Evolutionary conservation across 257 asterid genomes (phyloP).

Genomic region (Linderniella brevidens): DNA sequence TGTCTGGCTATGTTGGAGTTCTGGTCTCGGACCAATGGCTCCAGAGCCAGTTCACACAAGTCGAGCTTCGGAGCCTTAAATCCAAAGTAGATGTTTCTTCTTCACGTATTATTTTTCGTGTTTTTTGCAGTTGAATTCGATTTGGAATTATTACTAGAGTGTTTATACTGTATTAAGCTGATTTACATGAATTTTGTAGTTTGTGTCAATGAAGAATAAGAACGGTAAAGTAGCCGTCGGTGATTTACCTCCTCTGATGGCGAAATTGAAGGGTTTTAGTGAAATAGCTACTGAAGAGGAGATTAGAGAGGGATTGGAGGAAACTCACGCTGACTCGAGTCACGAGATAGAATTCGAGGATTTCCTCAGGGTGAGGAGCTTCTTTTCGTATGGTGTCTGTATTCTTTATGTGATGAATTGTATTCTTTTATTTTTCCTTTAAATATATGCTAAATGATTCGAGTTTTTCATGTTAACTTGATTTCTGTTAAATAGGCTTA

Average conservation of each 20-base stretch:
- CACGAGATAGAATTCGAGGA: conserved; percentile 82
- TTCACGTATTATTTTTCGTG: too few species aligned
- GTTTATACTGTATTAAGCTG: neutral
- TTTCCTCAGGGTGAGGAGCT: conserved; percentile 76
- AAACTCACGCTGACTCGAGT: conserved; percentile 30
- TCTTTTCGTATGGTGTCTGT: too few species aligned
- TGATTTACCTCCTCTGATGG: conserved; percentile 64
- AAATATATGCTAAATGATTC: conserved; percentile 1
- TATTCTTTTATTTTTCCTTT: neutral
- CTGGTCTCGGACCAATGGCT: conserved; percentile 64
- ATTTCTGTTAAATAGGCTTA: conserved; percentile 38
- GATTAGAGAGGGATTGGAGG: conserved; percentile 36
- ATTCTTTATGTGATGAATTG: too few species aligned
- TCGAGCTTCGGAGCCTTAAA: conserved; percentile 61
- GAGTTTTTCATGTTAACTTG: conserved; percentile 9
- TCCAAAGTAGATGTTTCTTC: conserved; percentile 25
- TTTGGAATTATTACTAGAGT: too few species aligned
- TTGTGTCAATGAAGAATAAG: conserved; percentile 44
- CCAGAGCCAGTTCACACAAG: conserved; percentile 83
- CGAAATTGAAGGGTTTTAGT: conserved; percentile 45
- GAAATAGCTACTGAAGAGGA: conserved; percentile 51
- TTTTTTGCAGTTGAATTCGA: too few species aligned
- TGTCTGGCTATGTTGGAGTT: conserved; percentile 62
- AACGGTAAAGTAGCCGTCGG: conserved; percentile 58
- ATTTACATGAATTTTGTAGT: conserved; percentile 22